Evolutionary conservation across 345 rosid genomes (phyloP).

Genomic region (Aquilaria malaccensis): DNA sequence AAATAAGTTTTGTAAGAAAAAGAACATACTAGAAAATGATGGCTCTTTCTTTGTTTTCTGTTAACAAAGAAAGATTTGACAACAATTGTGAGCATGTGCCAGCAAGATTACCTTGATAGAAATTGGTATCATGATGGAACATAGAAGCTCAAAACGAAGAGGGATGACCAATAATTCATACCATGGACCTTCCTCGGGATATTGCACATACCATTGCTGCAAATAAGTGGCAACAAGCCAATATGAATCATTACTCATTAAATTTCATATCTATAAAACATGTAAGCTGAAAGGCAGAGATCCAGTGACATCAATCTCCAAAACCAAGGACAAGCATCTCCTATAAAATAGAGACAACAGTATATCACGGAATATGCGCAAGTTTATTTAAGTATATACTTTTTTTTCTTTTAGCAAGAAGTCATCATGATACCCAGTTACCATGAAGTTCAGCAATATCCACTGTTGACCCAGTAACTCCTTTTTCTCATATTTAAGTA

Average conservation of each 20-base stretch:
- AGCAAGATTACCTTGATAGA: slow-evolving; percentile 69
- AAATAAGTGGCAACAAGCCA: slow-evolving; percentile 19
- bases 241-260: not conserved
- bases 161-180: slow-evolving; percentile 91
- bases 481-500: too few species aligned
- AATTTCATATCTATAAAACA: slow-evolving; percentile 7
- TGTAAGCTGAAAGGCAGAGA: slow-evolving; percentile 2
- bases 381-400: too few species aligned
- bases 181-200: slow-evolving; percentile 94
- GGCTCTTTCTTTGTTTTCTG: too few species aligned
- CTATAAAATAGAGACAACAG: too few species aligned
- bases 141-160: slow-evolving; percentile 92
- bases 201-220: slow-evolving; percentile 95
- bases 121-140: slow-evolving; percentile 99
- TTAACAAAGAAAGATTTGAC: too few species aligned
- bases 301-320: slow-evolving; percentile 3
- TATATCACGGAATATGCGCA: too few species aligned
- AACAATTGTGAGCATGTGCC: not conserved
- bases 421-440: too few species aligned
- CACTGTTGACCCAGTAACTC: too few species aligned
- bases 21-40: too few species aligned
- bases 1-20: too few species aligned
- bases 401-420: too few species aligned
- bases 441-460: too few species aligned
- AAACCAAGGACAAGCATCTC: slow-evolving; percentile 1